These are phyloP conservation scores for Yueomyces sp. DNA, from an alignment of 805 yeast genomes.

Conservation along the genomic window DNA sequence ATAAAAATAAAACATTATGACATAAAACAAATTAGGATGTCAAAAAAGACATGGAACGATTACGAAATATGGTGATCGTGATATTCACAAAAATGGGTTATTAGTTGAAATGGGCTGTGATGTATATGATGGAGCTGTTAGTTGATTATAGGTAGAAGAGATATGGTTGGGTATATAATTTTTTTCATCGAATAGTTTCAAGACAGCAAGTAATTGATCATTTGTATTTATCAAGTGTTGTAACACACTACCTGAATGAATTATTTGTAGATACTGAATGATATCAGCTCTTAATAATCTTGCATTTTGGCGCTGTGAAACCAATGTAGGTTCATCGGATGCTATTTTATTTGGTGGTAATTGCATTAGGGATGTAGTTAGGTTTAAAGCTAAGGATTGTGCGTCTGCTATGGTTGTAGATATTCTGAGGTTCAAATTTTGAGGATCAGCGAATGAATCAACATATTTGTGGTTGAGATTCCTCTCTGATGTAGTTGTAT, in stretches of 20 bases:
- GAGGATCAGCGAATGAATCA: too few species aligned
- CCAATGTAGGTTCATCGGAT: conserved; percentile 46
- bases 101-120: too few species aligned
- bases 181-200: conserved; percentile 53
- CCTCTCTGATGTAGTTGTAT: too few species aligned
- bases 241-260: conserved; percentile 71
- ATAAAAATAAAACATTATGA: too few species aligned
- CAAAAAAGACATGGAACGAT: too few species aligned
- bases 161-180: conserved; percentile 28
- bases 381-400: conserved; percentile 55
- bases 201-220: conserved; percentile 70
- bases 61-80: too few species aligned
- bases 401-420: conserved; percentile 50
- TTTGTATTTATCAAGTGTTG: conserved; percentile 85
- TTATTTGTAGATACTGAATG: conserved; percentile 68
- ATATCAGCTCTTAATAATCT: conserved; percentile 65
- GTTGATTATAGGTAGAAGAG: too few species aligned
- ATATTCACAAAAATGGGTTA: too few species aligned
- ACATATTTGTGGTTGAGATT: too few species aligned
- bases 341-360: conserved; percentile 38
- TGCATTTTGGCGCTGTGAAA: conserved; percentile 61
- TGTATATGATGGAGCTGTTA: too few species aligned
- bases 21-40: too few species aligned
- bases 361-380: conserved; percentile 44
- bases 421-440: neutral